These are phyloP conservation scores for Arthroderma uncinatum DNA, from an alignment of 2,329 filamentous ascomycete genomes.

Conservation along the genomic window DNA sequence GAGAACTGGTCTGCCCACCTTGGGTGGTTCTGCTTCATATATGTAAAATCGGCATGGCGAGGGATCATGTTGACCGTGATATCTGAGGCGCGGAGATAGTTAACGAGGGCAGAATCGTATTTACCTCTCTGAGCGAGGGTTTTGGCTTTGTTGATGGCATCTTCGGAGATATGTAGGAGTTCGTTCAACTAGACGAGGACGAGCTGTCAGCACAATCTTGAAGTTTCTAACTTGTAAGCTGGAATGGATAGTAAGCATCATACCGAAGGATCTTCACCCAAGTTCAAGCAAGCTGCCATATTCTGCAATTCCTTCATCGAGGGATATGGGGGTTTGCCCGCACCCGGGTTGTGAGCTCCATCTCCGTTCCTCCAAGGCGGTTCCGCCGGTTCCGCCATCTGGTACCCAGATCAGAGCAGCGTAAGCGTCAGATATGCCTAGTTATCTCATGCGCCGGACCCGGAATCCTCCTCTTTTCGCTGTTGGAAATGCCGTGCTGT, in stretches of 20 bases:
- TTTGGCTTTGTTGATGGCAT: slow-evolving; percentile 27
- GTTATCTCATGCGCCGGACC: neutral
- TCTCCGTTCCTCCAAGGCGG: slow-evolving; percentile 1
- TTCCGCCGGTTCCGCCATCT: slow-evolving; percentile 1
- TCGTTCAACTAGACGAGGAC: slow-evolving; percentile 23
- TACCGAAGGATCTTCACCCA: slow-evolving; percentile 13
- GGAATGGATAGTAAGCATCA: neutral
- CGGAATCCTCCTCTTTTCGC: neutral
- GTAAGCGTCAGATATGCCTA: neutral
- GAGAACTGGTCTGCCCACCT: slow-evolving; percentile 42
- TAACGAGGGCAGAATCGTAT: slow-evolving; percentile 65
- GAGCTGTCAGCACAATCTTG: neutral
- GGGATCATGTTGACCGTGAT: slow-evolving; percentile 68
- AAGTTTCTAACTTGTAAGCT: neutral
- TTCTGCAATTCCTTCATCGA: slow-evolving; percentile 31
- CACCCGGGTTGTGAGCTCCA: slow-evolving; percentile 1
- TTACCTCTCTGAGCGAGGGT: slow-evolving; percentile 24
- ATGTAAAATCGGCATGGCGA: slow-evolving; percentile 60
- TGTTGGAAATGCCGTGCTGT: neutral
- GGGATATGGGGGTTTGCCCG: slow-evolving; percentile 17
- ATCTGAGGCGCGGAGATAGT: slow-evolving; percentile 72
- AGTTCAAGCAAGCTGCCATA: slow-evolving; percentile 12
- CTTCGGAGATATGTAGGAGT: slow-evolving; percentile 27
- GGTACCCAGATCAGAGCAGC: neutral
- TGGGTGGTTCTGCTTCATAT: slow-evolving; percentile 46